Evolutionary conservation across 2,329 filamentous ascomycete species (phyloP), one percentile per base, ranked within the genome.

Genomic region (Pestalotiopsis sp.): DNA sequence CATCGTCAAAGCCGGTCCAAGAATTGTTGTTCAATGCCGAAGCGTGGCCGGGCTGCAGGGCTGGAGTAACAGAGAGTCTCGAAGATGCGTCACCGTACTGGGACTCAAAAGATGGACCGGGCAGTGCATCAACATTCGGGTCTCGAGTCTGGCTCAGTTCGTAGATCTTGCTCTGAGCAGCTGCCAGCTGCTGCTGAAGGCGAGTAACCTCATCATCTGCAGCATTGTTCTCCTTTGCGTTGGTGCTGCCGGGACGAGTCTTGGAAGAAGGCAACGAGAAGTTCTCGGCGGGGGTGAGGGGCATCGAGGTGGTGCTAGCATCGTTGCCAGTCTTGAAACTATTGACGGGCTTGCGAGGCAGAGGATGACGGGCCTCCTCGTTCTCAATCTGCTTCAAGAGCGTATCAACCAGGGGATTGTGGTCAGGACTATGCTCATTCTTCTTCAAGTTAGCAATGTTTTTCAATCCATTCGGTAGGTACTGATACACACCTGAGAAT

Each of bases 331-430:
- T 20, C n/a, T 38, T 27, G 36, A 38, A 62, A 39, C n/a, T 36
- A 36, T 20, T 62, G 59, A 14, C 25, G 7, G 23, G 59, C 59
- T 62, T 62, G n/a, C 59, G 59, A 36, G 59, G 27, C 31, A 62
- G 14, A 62, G 59, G 59, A 5, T 62, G 59, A 20, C 31, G 59
- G 36, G 59, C 12, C 11, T 62, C 78, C 58, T 83, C 83, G 75
- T 94, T 91, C 78, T 94, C 90, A n/a, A 95, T 85, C 77, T 91
- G 92, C 68, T 91, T 89, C 72, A 94, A 83, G 65, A 94, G 87
- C 69, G 90, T 90, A 74, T 96, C 93, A 84, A 95, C 89, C 9
- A 86, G 84, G 67, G 84, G 86, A 38, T 80, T 72, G 56, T 17
- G 45, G 17, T 86, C 84, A 61, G 76, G 27, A 20, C 12, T 31